Conservation (phyloP, 169 alveolate species). For the Babesia microti region DNA sequence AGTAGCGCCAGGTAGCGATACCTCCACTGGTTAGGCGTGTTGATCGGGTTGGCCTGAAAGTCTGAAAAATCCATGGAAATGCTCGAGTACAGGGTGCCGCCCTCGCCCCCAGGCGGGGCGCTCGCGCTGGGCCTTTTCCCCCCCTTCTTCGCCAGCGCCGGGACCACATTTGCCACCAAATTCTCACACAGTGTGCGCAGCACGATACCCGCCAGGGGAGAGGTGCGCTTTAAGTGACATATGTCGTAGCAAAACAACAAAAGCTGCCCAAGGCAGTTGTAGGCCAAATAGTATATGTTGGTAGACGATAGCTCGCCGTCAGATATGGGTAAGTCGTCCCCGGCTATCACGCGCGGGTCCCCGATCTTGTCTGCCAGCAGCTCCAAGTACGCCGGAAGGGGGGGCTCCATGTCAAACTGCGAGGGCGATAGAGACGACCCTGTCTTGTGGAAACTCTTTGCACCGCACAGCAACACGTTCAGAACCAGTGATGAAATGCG, state of each 20-base stretch:
- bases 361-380: no score
- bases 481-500: conserved; percentile 14
- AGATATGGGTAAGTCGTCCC: not conserved
- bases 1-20: conserved; percentile 33
- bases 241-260: conserved; percentile 27
- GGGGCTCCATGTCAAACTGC: conserved; percentile 30
- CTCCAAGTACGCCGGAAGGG: conserved; percentile 30
- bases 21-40: no score
- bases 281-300: conserved; percentile 8
- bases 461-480: conserved; percentile 30
- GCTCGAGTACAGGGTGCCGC: no score
- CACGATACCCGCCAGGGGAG: conserved; percentile 28
- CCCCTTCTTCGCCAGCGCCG: conserved; percentile 18
- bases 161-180: conserved; percentile 23
- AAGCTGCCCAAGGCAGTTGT: conserved; percentile 26
- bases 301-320: conserved; percentile 1
- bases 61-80: no score
- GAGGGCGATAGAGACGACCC: conserved; percentile 32
- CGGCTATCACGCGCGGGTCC: no score
- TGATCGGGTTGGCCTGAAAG: no score
- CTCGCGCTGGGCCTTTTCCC: conserved; percentile 9
- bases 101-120: no score
- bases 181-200: conserved; percentile 22
- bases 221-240: conserved; percentile 26
- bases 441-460: conserved; percentile 26